A percentile compares a stretch with the other conserved stretches of the same genome.
Evolutionary conservation across 2,329 filamentous ascomycete genomes (phyloP).

Genomic region (Trichophyton rubrum): DNA sequence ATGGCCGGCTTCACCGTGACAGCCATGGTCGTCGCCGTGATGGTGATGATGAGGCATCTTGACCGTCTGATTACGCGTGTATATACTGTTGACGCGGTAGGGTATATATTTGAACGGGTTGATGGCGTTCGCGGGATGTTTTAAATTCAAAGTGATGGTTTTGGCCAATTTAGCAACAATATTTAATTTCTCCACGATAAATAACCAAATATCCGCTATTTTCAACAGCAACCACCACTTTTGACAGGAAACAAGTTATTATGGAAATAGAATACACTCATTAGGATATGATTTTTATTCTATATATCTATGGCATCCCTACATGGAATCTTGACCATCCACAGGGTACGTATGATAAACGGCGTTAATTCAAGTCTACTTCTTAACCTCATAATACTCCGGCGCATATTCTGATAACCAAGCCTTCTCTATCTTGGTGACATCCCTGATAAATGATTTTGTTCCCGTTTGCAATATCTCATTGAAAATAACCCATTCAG

Average conservation of each 20-base stretch:
- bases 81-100: background rate
- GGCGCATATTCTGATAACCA: constrained; percentile 86
- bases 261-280: no score
- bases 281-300: no score
- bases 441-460: constrained; percentile 81
- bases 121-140: background rate
- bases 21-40: constrained; percentile 36
- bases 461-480: constrained; percentile 79
- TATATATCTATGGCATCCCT: no score
- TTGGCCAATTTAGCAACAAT: no score
- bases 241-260: no score
- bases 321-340: no score
- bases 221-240: no score
- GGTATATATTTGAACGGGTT: background rate
- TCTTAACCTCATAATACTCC: constrained; percentile 58
- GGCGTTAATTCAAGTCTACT: constrained; percentile 3
- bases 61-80: background rate
- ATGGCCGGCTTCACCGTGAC: constrained; percentile 50
- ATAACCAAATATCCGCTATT: background rate
- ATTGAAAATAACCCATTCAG: constrained; percentile 92
- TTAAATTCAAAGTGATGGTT: no score
- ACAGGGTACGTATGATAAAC: background rate
- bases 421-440: constrained; percentile 86
- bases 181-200: background rate
- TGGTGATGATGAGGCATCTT: constrained; percentile 20